Conservation (phyloP, 2,329 filamentous ascomycete species). For the Aspergillus sojae region DNA sequence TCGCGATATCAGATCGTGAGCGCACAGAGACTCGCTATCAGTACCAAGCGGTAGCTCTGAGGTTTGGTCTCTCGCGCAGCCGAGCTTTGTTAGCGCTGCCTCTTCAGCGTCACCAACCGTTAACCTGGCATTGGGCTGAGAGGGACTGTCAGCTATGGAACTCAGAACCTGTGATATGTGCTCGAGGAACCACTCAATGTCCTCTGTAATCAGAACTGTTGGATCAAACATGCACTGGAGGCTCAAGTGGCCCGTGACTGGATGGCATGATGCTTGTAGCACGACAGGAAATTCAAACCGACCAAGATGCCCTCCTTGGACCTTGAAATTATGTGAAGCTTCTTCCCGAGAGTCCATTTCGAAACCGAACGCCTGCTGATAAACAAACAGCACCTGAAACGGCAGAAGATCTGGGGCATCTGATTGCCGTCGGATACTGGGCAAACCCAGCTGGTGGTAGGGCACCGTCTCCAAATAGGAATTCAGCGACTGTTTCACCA, state of each 20-base stretch:
- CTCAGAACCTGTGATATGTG: background rate
- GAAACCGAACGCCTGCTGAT: background rate
- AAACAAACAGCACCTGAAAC: background rate
- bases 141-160: background rate
- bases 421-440: background rate
- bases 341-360: background rate
- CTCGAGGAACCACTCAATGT: background rate
- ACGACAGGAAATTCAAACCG: background rate
- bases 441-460: background rate
- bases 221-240: background rate
- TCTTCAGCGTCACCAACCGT: background rate
- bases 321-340: background rate
- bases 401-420: background rate
- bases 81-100: background rate
- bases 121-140: background rate
- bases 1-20: background rate
- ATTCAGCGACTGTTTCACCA: background rate
- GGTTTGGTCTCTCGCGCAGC: background rate
- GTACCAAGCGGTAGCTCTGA: background rate
- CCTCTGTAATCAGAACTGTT: background rate
- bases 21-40: background rate
- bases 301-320: background rate
- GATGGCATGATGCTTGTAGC: background rate
- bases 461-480: background rate
- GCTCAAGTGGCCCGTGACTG: background rate